Percentiles rank a stretch among this genome's conserved stretches.
Conservation (phyloP, 2,329 filamentous ascomycete genomes). For the Calonectria multiphialidica region DNA sequence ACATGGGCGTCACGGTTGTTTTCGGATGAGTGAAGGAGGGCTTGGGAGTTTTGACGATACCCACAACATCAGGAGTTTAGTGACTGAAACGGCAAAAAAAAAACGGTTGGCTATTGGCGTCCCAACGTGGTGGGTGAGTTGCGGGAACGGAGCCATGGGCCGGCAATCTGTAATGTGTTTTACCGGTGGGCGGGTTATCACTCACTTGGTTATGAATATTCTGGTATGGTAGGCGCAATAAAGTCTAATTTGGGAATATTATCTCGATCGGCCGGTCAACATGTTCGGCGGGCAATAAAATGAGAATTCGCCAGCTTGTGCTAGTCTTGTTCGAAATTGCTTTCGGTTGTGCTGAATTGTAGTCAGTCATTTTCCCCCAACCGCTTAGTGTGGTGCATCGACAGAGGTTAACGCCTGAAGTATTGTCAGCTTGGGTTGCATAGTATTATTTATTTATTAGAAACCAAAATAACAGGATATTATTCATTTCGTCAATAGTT, state of each 20-base stretch:
- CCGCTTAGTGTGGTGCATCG: neutral
- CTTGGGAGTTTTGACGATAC: slow-evolving; percentile 34
- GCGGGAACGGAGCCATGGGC: neutral
- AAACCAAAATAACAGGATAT: too few relatives aligned
- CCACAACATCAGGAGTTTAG: slow-evolving; percentile 40
- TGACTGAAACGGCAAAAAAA: slow-evolving; percentile 19
- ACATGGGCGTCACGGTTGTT: slow-evolving; percentile 70
- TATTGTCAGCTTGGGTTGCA: too few relatives aligned
- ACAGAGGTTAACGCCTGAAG: too few relatives aligned
- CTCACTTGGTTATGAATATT: neutral
- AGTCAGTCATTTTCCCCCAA: neutral
- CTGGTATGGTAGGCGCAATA: neutral
- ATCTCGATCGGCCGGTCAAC: neutral
- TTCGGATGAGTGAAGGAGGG: slow-evolving; percentile 56
- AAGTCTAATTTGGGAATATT: neutral
- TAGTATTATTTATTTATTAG: too few relatives aligned
- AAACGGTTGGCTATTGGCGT: slow-evolving; percentile 28
- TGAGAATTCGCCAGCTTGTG: neutral
- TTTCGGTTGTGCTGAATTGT: neutral
- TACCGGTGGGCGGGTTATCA: neutral
- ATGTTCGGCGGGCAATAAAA: neutral
- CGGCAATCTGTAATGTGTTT: slow-evolving; percentile 19
- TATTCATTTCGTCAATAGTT: too few relatives aligned
- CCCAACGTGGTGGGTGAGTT: slow-evolving; percentile 19
- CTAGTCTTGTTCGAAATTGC: neutral